phyloP scores from a whole-genome alignment of 768 basidiomycete species.

The Tephrocybe sp. region DNA sequence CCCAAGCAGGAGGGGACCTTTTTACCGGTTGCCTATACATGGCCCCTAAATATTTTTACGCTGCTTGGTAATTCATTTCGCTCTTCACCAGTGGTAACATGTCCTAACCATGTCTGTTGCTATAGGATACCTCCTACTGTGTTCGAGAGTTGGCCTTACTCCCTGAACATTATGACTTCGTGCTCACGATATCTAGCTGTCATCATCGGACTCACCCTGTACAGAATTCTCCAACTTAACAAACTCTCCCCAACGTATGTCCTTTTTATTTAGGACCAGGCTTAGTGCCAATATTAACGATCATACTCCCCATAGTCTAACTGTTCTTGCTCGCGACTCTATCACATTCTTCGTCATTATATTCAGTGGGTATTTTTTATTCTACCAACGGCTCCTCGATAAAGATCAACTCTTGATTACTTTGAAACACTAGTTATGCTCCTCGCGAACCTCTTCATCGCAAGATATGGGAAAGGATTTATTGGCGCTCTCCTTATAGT shows the following conservation, averaged over 20 bases:
- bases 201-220: conserved; percentile 18
- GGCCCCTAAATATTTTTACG: conserved; percentile 18
- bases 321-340: conserved; percentile 23
- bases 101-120: background rate
- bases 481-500: conserved; percentile 21
- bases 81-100: background rate
- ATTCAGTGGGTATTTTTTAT: conserved; percentile 12
- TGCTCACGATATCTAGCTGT: conserved; percentile 8
- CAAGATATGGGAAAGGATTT: conserved; percentile 18
- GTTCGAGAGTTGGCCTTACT: conserved; percentile 19
- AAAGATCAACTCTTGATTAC: too few relatives aligned
- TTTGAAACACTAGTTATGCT: too few relatives aligned
- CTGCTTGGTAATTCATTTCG: conserved; percentile 17
- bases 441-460: conserved; percentile 19
- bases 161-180: background rate
- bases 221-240: conserved; percentile 14
- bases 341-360: conserved; percentile 22
- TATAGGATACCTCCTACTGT: conserved; percentile 21
- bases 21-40: conserved; percentile 19
- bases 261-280: background rate
- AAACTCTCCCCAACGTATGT: conserved; percentile 16
- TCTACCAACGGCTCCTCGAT: background rate
- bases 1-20: conserved; percentile 6
- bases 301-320: background rate
- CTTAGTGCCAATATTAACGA: background rate